Conservation (phyloP, 768 basidiomycete species). For the Xerocomus potaroensis region DNA sequence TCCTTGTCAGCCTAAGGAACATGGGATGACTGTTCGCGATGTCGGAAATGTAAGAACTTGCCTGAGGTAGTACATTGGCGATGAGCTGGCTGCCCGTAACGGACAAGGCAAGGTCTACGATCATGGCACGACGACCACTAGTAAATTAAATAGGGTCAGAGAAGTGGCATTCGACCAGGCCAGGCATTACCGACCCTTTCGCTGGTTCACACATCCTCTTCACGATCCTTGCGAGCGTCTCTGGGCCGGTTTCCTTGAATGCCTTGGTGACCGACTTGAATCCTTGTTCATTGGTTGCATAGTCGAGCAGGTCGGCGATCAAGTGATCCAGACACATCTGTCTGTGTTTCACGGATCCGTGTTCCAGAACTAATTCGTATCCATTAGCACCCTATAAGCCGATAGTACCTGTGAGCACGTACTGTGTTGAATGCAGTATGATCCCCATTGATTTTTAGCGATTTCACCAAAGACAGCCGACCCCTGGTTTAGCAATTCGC, state of each 20-base stretch:
- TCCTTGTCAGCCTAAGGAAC: conserved; percentile 72
- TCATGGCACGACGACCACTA: conserved; percentile 73
- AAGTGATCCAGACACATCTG: conserved; percentile 76
- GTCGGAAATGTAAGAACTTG: conserved; percentile 29
- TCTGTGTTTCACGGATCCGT: conserved; percentile 73
- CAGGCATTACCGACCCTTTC: conserved; percentile 49
- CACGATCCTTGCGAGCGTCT: conserved; percentile 69
- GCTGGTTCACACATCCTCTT: conserved; percentile 84
- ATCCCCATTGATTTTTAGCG: conserved; percentile 85
- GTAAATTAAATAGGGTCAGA: conserved; percentile 26
- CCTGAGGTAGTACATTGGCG: conserved; percentile 74
- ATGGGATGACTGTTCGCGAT: conserved; percentile 9
- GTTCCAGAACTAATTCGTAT: conserved; percentile 62
- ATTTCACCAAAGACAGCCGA: conserved; percentile 66
- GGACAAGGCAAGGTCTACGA: conserved; percentile 82
- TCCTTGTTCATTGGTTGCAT: conserved; percentile 81
- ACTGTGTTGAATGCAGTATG: conserved; percentile 86
- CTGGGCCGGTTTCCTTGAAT: conserved; percentile 77
- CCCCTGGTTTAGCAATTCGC: conserved; percentile 77
- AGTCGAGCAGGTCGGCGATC: conserved; percentile 70
- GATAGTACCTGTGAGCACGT: conserved; percentile 26
- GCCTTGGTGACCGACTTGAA: conserved; percentile 84
- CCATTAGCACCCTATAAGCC: conserved; percentile 3
- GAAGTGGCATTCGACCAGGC: not conserved
- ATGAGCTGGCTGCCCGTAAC: conserved; percentile 84